Evolutionary conservation across 2,329 filamentous ascomycete genomes (phyloP).

Genomic region (Cladophialophora carrionii): DNA sequence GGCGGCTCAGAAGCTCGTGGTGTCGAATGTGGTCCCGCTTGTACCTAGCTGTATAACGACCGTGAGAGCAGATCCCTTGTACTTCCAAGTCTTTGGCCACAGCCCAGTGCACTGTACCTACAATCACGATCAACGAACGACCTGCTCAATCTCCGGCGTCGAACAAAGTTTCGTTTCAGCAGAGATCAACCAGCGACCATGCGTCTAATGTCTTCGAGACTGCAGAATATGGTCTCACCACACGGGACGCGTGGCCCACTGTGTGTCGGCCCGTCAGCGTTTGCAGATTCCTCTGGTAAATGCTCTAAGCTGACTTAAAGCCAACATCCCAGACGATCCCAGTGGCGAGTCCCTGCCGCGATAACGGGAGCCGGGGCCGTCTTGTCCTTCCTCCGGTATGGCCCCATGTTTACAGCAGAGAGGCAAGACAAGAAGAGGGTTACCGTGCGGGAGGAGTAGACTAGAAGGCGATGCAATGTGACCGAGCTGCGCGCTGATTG

Average conservation of each 20-base stretch:
- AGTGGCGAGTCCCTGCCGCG: neutral
- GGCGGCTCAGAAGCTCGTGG: no score
- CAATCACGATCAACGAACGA: no score
- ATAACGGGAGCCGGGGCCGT: neutral
- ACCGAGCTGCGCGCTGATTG: neutral
- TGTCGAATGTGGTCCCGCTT: no score
- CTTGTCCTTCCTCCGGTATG: neutral
- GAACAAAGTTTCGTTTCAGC: neutral
- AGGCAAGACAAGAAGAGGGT: neutral
- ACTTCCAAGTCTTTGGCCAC: no score
- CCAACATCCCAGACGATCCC: neutral
- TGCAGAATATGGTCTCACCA: neutral
- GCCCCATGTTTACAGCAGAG: neutral
- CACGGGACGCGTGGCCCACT: neutral
- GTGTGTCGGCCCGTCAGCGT: neutral
- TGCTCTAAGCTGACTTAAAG: neutral
- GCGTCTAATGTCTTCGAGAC: neutral
- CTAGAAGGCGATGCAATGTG: neutral
- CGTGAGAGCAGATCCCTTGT: no score
- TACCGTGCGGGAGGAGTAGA: neutral
- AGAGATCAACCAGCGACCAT: neutral
- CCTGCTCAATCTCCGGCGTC: neutral
- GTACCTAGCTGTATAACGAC: no score
- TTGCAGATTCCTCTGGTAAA: neutral
- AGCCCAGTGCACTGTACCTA: no score